Percentiles rank a stretch among this genome's conserved stretches.
These are phyloP conservation scores for Tetracladium marchalianum DNA, from an alignment of 495 filamentous ascomycete genomes.

Conservation along the genomic window DNA sequence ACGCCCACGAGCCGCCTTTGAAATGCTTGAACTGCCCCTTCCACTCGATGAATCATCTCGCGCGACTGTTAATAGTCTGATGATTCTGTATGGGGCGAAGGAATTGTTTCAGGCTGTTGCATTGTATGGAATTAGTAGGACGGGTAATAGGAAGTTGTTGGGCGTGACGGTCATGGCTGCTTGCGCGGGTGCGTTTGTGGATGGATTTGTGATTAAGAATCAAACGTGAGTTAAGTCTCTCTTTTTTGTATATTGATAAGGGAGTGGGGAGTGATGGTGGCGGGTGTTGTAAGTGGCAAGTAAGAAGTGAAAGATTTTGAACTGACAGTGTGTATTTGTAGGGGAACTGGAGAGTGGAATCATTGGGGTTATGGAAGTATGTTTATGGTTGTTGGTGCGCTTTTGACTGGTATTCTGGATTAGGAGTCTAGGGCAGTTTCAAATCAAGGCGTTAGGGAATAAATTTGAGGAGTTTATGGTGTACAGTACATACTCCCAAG, in stretches of 20 bases:
- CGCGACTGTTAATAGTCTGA: slow-evolving; percentile 29
- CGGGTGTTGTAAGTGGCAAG: slow-evolving; percentile 29
- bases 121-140: slow-evolving; percentile 28
- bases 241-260: background rate
- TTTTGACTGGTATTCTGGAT: too few species aligned
- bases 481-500: too few species aligned
- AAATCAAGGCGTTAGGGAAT: too few species aligned
- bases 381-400: slow-evolving; percentile 23
- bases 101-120: slow-evolving; percentile 46
- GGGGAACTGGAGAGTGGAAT: slow-evolving; percentile 32
- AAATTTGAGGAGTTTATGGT: too few species aligned
- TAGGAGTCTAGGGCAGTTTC: too few species aligned
- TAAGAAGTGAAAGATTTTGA: too few species aligned
- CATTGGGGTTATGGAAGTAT: slow-evolving; percentile 47
- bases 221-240: too few species aligned
- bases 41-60: slow-evolving; percentile 24
- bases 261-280: background rate
- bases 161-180: slow-evolving; percentile 36
- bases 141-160: slow-evolving; percentile 29
- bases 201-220: slow-evolving; percentile 27
- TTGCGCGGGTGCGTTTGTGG: slow-evolving; percentile 32
- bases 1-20: slow-evolving; percentile 31
- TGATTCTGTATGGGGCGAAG: slow-evolving; percentile 39
- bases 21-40: slow-evolving; percentile 33
- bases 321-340: too few species aligned